Evolutionary conservation across 2,329 filamentous ascomycete genomes (phyloP), one percentile per base, ranked within the genome.

Genomic region (Clonostachys rhizophaga): DNA sequence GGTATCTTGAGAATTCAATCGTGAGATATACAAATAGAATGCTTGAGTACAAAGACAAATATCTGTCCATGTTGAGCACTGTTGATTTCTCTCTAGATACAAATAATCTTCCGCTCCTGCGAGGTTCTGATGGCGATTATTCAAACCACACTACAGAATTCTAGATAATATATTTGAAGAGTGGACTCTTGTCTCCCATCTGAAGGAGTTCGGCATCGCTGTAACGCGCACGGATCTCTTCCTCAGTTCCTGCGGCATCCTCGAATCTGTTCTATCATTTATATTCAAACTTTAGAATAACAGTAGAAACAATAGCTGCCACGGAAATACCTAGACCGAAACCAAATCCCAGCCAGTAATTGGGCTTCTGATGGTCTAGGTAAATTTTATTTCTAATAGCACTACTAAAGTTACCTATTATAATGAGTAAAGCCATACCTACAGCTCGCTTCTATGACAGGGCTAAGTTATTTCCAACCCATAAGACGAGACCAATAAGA

Each of bases 91-190:
- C 16, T 16, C 16, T 16, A 16, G 16, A 16, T 16, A 16, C 16
- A 16, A 16, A 16, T 16, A 16, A 16, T 16, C 16, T 16, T 16
- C 16, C 16, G 16, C 16, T 16, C 16, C 16, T 16, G 16, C 16
- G 16, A 16, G 16, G 16, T 16, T 16, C 16, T 16, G 16, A 16
- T 16, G 16, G 16, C 16, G 16, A 16, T 16, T 16, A 16, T 16
- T 16, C 16, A 16, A 16, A 16, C 16, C 16, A 16, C 16, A 16
- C 16, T 16, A 16, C 34, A 16, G 16, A 16, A 16, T n/a, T 17
- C 49, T 47, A 60, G 24, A 62, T 43, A 20, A 51, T 50, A 44
- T 55, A 54, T 18, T 47, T 43, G 44, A 50, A 56, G 17, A 54
- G 42, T 12, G 54, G 54, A 33, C 47, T 50, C 46, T 49, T 50